Evolutionary conservation across 2,329 filamentous ascomycete species (phyloP).

Genomic region (Pestalotiopsis sp.): DNA sequence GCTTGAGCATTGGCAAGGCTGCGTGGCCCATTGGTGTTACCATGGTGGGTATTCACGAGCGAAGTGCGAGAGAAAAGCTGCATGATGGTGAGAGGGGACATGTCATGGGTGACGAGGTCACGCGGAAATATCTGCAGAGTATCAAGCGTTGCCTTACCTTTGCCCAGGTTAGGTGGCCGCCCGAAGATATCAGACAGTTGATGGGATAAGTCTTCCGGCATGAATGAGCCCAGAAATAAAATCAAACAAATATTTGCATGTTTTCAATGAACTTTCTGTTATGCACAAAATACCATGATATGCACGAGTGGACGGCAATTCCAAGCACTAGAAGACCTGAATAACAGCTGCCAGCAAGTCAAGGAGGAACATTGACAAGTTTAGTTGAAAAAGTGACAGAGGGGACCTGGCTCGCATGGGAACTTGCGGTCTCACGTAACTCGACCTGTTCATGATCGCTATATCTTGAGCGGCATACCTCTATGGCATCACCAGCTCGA

Average conservation of each 20-base stretch:
- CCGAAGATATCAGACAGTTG: constrained; percentile 86
- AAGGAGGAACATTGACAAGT: background rate
- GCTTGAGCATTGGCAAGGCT: constrained; percentile 91
- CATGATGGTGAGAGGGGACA: constrained; percentile 87
- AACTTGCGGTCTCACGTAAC: too few species aligned
- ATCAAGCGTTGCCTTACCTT: constrained; percentile 97
- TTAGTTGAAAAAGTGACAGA: background rate
- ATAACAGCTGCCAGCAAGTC: background rate
- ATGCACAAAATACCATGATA: too few species aligned
- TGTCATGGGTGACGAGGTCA: constrained; percentile 96
- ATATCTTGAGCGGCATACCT: too few species aligned
- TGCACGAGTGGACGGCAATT: too few species aligned
- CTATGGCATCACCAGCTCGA: too few species aligned
- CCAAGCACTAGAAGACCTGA: too few species aligned
- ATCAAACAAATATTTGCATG: background rate
- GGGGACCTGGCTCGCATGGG: too few species aligned
- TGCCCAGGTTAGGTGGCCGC: constrained; percentile 95
- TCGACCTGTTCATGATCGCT: too few species aligned
- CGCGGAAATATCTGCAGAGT: constrained; percentile 93
- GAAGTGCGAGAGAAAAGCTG: constrained; percentile 91
- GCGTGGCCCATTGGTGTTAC: constrained; percentile 99
- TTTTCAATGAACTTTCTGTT: background rate
- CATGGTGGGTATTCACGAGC: constrained; percentile 99
- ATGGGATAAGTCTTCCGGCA: constrained; percentile 70
- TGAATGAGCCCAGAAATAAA: background rate